phyloP scores from a whole-genome alignment of 2,329 filamentous ascomycete species.

The Penicillium sp. region DNA sequence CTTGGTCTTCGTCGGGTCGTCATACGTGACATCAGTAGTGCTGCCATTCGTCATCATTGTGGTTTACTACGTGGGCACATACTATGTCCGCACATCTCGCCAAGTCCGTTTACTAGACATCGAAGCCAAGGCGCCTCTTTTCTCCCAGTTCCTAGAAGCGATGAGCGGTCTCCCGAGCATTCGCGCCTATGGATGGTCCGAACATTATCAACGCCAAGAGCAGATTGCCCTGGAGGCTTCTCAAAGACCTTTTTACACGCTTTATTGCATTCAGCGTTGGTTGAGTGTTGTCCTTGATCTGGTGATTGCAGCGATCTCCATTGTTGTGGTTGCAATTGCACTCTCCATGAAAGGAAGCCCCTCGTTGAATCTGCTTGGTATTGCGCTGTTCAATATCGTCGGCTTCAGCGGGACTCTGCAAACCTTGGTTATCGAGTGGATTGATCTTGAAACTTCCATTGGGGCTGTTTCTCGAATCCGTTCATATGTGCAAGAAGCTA shows the following conservation, averaged over 20 bases:
- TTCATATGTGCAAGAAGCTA: constrained; percentile 51
- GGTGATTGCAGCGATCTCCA: constrained; percentile 33
- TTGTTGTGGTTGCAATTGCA: constrained; percentile 31
- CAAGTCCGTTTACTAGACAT: constrained; percentile 53
- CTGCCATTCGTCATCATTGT: constrained; percentile 46
- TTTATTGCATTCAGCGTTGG: constrained; percentile 56
- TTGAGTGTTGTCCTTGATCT: constrained; percentile 32
- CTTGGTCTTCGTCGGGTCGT: constrained; percentile 47
- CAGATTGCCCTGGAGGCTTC: constrained; percentile 47
- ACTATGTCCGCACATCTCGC: constrained; percentile 57
- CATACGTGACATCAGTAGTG: constrained; percentile 44
- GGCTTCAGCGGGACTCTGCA: constrained; percentile 31
- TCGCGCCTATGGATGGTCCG: constrained; percentile 58
- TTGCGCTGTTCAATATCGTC: constrained; percentile 34
- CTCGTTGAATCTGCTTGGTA: constrained; percentile 23
- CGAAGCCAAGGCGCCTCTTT: constrained; percentile 49
- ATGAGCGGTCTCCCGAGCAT: constrained; percentile 57
- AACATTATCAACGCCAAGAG: constrained; percentile 47
- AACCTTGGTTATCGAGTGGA: constrained; percentile 27
- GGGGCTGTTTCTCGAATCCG: constrained; percentile 47
- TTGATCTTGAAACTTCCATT: constrained; percentile 30
- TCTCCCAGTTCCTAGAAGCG: constrained; percentile 60
- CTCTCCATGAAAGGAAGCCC: constrained; percentile 26
- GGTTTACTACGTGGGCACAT: constrained; percentile 52
- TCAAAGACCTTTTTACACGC: constrained; percentile 53